Conservation (phyloP, 2,329 filamentous ascomycete genomes). For the Stachybotrys chartarum region DNA sequence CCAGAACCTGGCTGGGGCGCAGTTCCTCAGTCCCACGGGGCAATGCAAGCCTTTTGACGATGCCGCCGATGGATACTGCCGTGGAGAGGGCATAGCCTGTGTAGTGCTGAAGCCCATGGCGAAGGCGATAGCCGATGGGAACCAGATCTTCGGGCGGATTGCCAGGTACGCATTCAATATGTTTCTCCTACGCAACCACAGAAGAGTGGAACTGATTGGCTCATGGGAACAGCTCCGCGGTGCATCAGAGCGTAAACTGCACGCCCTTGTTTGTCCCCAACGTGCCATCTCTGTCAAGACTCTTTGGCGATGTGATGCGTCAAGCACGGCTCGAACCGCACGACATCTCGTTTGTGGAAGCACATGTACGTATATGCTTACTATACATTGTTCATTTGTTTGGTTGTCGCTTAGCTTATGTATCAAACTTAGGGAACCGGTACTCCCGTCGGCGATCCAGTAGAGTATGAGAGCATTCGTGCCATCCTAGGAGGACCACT, state of each 20-base stretch:
- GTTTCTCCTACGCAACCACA: too few species aligned
- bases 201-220: too few species aligned
- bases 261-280: constrained; percentile 22
- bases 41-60: constrained; percentile 18
- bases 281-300: constrained; percentile 5
- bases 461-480: constrained; percentile 23
- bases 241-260: constrained; percentile 33
- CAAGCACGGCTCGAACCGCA: constrained; percentile 7
- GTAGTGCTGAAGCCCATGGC: constrained; percentile 38
- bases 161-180: too few species aligned
- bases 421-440: too few species aligned
- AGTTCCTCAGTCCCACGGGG: constrained; percentile 16
- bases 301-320: constrained; percentile 25
- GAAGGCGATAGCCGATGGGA: constrained; percentile 35
- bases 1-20: constrained; percentile 7
- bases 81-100: constrained; percentile 36
- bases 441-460: constrained; percentile 43
- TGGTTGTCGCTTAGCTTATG: too few species aligned
- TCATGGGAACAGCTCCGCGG: too few species aligned
- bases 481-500: constrained; percentile 7
- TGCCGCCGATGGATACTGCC: constrained; percentile 38
- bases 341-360: constrained; percentile 26
- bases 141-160: constrained; percentile 34
- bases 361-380: too few species aligned
- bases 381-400: too few species aligned